Conservation (phyloP, 208 protist genomes). For the Angomonas deanei region DNA sequence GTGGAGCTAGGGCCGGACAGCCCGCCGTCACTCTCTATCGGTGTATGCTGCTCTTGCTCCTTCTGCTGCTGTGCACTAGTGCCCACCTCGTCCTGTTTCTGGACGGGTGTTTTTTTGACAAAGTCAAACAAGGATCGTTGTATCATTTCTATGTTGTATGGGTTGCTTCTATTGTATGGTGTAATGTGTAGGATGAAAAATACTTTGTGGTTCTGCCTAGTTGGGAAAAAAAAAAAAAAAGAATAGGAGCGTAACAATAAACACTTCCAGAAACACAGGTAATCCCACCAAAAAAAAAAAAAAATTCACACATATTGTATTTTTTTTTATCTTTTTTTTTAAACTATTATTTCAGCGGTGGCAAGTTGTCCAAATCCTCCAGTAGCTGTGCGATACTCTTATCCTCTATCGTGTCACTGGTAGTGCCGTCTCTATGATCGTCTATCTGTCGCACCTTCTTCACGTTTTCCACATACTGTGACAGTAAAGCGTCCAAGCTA, state of each 20-base stretch:
- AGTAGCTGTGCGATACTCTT: constrained; percentile 15
- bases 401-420: neutral
- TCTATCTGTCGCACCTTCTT: constrained; percentile 11
- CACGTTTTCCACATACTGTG: constrained; percentile 26
- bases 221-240: too few relatives aligned
- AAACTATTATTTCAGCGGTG: constrained; percentile 5
- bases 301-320: too few relatives aligned
- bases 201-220: too few relatives aligned
- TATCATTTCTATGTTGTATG: constrained; percentile 5
- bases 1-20: neutral
- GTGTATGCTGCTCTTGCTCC: neutral
- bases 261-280: too few relatives aligned
- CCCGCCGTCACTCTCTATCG: neutral
- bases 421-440: neutral
- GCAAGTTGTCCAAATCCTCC: constrained; percentile 12
- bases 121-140: neutral
- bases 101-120: neutral
- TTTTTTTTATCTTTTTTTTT: neutral
- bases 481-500: constrained; percentile 32
- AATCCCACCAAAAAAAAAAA: too few relatives aligned
- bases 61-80: neutral
- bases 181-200: neutral
- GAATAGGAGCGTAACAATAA: too few relatives aligned
- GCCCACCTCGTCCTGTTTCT: neutral
- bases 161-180: neutral